phyloP scores from a whole-genome alignment of 2,329 filamentous ascomycete genomes.

The Penicillium paneum region DNA sequence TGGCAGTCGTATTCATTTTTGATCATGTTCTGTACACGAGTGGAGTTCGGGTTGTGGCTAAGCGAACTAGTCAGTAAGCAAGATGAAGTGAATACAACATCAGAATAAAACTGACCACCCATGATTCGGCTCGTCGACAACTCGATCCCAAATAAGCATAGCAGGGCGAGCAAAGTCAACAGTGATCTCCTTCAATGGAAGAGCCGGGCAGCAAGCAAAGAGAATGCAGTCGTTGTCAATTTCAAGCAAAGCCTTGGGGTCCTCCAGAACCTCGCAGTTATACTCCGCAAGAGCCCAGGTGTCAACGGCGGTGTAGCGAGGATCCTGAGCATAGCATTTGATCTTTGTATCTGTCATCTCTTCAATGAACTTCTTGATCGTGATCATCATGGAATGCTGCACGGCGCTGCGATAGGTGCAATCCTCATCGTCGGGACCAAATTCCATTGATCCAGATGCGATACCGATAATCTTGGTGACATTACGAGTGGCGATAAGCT shows the following conservation, averaged over 20 bases:
- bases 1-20: background rate
- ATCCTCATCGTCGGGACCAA: background rate
- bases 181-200: background rate
- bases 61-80: background rate
- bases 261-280: background rate
- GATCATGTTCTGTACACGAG: background rate
- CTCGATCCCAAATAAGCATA: background rate
- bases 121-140: fast-evolving
- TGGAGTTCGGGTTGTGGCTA: background rate
- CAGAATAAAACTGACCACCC: background rate
- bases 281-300: background rate
- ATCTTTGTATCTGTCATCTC: background rate
- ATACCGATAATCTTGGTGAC: background rate
- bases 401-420: background rate
- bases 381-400: background rate
- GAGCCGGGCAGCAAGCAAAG: background rate
- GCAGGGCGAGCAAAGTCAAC: background rate
- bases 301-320: background rate
- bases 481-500: background rate
- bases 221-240: background rate
- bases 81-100: background rate
- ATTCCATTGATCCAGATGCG: background rate
- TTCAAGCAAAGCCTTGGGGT: background rate
- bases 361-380: background rate
- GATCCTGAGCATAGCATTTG: background rate